Evolutionary conservation across 1,284 basidiomycete species (phyloP), one percentile per base, ranked within the genome.

Genomic region (Ganoderma lingzhi): DNA sequence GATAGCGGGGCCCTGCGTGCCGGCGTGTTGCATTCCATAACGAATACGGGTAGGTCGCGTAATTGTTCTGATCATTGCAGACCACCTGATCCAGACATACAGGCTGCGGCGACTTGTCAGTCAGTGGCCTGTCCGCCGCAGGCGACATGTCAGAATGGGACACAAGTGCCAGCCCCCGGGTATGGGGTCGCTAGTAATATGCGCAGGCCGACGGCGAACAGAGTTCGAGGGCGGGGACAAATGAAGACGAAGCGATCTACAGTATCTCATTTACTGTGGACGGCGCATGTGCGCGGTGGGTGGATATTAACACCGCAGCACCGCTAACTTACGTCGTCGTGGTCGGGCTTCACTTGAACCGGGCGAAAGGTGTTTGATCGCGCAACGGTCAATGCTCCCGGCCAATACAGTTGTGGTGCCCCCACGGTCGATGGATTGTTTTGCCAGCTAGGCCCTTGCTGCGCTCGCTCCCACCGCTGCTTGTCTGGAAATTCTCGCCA

Each of bases 1-100:
- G 66, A 68, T 32, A 32, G 41, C 72, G 66, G 71, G 28, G n/a
- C 48, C 48, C 35, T 58, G 19, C 45, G 32, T 51, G 48, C 67
- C 58, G 67, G 41, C 35, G 63, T 45, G 48, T n/a, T 51, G 64
- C 68, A 51, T 72, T 72, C 71, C 45, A 70, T 69, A 72, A 72
- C 53, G 44, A 23, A 23, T 23, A 23, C 23, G 23, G 23, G 23
- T 23, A 23, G 12, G 37, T 28, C 37, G 42, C 62, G 62, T 60
- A 51, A 59, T 62, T 62, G 64, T 71, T 73, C 72, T 71, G 70
- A 71, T 71, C 66, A 64, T 17, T 15, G 17, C 56, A 32, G 56
- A 28, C 32, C 56, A n/a, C 35, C 56, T 62, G 62, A 35, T 32
- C 39, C 35, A 45, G 12, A 32, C 30, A 62, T 37, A 58, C 32